Evolutionary conservation across 2,329 filamentous ascomycete species (phyloP).

Genomic region (Cladosporium halotolerans): DNA sequence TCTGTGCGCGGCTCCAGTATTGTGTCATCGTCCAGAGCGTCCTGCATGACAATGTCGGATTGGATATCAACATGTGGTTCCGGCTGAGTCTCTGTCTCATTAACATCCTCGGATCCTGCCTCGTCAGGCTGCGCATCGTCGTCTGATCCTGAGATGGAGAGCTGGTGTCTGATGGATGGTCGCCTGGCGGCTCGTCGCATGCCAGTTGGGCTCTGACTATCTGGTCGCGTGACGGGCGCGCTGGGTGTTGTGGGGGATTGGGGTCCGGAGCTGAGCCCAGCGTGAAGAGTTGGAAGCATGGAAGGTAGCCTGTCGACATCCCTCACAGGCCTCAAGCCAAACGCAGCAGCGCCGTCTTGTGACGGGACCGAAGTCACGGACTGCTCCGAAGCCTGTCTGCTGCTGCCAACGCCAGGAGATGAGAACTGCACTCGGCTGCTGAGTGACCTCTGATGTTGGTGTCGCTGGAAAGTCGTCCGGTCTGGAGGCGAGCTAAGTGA

Average conservation of each 20-base stretch:
- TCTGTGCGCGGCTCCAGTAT: slow-evolving; percentile 62
- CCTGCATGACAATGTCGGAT: slow-evolving; percentile 75
- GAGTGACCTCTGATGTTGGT: slow-evolving; percentile 42
- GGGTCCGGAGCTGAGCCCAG: slow-evolving; percentile 75
- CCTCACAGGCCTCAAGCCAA: slow-evolving; percentile 69
- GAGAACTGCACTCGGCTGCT: slow-evolving; percentile 31
- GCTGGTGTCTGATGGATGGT: slow-evolving; percentile 82
- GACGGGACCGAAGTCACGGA: slow-evolving; percentile 26
- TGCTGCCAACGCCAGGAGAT: slow-evolving; percentile 20
- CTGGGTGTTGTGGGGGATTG: slow-evolving; percentile 83
- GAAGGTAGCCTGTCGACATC: slow-evolving; percentile 78
- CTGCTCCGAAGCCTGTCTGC: slow-evolving; percentile 15
- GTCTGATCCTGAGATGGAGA: slow-evolving; percentile 75
- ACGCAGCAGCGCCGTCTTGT: slow-evolving; percentile 34
- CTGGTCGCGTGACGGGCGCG: slow-evolving; percentile 53
- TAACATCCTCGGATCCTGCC: slow-evolving; percentile 69
- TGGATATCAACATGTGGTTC: slow-evolving; percentile 75
- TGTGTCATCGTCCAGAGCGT: slow-evolving; percentile 75
- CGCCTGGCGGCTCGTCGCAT: slow-evolving; percentile 53
- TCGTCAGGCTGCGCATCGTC: slow-evolving; percentile 85
- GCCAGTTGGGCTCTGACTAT: slow-evolving; percentile 26
- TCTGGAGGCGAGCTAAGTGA: slow-evolving; percentile 66
- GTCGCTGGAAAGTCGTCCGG: slow-evolving; percentile 57
- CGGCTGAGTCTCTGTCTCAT: slow-evolving; percentile 51
- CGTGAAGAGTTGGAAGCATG: slow-evolving; percentile 65